Percentiles rank a stretch among this genome's conserved stretches.
phyloP scores from a whole-genome alignment of 1,284 basidiomycete species.

The Apiotrichum gracile region DNA sequence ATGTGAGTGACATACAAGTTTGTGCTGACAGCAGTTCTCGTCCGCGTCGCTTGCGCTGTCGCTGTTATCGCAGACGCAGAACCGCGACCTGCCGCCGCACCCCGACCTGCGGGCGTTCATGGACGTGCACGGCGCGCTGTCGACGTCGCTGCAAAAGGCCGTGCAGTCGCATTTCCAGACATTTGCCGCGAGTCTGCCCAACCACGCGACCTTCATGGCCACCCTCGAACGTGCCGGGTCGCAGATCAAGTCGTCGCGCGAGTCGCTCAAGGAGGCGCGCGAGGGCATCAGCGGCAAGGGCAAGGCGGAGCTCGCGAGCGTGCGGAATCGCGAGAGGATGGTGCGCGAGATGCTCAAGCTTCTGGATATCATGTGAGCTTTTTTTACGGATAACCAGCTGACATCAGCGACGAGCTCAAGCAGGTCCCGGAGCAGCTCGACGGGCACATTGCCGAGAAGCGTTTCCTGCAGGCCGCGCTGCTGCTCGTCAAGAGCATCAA shows the following conservation, averaged over 20 bases:
- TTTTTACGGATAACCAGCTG: constrained; percentile 2
- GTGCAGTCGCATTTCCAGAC: constrained; percentile 76
- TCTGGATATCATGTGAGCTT: constrained; percentile 77
- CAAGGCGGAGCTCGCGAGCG: constrained; percentile 70
- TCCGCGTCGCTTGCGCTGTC: constrained; percentile 83
- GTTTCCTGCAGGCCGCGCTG: constrained; percentile 80
- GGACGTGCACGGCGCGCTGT: constrained; percentile 34
- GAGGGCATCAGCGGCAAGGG: constrained; percentile 43
- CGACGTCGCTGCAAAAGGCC: constrained; percentile 40
- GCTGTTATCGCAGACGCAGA: constrained; percentile 66
- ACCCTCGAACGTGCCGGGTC: constrained; percentile 65
- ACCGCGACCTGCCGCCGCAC: constrained; percentile 28
- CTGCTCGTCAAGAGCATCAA: constrained; percentile 84
- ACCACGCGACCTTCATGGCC: constrained; percentile 68
- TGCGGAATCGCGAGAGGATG: constrained; percentile 74
- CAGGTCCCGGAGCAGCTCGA: constrained; percentile 88
- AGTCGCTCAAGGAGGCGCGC: constrained; percentile 59
- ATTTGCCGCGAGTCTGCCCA: constrained; percentile 82
- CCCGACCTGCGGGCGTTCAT: constrained; percentile 36
- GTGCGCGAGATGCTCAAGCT: constrained; percentile 86
- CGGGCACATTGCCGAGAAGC: constrained; percentile 91
- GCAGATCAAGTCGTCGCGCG: constrained; percentile 66
- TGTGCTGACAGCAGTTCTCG: constrained; percentile 70
- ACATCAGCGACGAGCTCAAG: constrained; percentile 77
- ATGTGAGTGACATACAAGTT: constrained; percentile 53